Conservation (phyloP, 176 grass and related monocot genomes). For the Zizania latifolia region DNA sequence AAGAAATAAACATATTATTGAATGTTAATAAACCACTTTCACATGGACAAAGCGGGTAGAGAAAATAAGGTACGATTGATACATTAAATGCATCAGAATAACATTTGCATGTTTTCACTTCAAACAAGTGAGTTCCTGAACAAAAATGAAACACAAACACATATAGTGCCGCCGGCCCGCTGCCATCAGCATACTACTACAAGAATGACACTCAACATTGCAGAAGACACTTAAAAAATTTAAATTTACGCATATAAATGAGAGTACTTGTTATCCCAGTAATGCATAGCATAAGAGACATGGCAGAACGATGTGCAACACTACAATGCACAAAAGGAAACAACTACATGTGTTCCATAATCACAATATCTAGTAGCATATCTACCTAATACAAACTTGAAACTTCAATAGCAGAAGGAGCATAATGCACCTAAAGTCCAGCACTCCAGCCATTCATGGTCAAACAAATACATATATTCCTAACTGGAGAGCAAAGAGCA, state of each 20-base stretch:
- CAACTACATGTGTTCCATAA: neutral
- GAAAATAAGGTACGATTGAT: neutral
- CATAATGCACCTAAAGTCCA: neutral
- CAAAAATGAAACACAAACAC: neutral
- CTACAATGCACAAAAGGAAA: neutral
- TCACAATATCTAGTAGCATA: conserved; percentile 1
- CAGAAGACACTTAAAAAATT: neutral
- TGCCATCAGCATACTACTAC: neutral
- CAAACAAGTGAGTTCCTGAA: neutral
- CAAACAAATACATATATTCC: neutral
- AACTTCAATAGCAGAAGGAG: neutral
- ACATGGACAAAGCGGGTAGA: neutral
- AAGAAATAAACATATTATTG: conserved; percentile 9
- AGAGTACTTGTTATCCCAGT: neutral
- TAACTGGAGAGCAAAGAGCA: neutral
- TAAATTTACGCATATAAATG: neutral
- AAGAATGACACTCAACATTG: too few species aligned
- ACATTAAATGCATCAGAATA: neutral
- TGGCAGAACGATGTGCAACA: neutral
- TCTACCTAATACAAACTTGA: neutral
- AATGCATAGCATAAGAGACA: neutral
- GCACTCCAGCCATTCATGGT: neutral
- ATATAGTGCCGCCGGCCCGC: neutral
- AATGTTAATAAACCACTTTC: conserved; percentile 8
- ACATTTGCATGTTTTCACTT: neutral